phyloP scores from a whole-genome alignment of 2,329 filamentous ascomycete species.

The Phialophora expanda region DNA sequence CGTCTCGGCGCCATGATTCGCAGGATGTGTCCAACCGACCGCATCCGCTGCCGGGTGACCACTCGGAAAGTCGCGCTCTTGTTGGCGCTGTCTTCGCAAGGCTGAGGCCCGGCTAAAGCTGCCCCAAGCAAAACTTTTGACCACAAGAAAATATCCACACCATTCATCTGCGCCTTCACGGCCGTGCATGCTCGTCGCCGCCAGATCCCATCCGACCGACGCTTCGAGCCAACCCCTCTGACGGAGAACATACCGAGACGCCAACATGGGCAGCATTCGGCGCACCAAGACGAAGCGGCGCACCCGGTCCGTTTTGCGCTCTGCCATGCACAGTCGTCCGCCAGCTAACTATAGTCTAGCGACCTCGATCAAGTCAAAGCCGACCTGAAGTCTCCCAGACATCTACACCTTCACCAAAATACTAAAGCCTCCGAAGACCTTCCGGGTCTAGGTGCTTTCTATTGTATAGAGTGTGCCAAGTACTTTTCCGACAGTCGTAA shows the following conservation, averaged over 20 bases:
- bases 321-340: constrained; percentile 11
- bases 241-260: constrained; percentile 5
- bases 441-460: constrained; percentile 81
- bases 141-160: not conserved
- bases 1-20: constrained; percentile 6
- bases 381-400: constrained; percentile 77
- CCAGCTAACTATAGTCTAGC: constrained; percentile 54
- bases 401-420: constrained; percentile 78
- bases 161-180: constrained; percentile 1
- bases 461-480: constrained; percentile 92
- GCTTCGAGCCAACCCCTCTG: not conserved
- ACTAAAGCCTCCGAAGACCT: constrained; percentile 84
- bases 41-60: constrained; percentile 2
- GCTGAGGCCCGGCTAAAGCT: constrained; percentile 9
- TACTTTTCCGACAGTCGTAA: constrained; percentile 90
- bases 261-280: constrained; percentile 69
- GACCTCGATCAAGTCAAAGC: constrained; percentile 91
- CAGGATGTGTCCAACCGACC: constrained; percentile 5
- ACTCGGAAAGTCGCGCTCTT: constrained; percentile 18
- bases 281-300: constrained; percentile 75
- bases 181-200: constrained; percentile 10
- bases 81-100: constrained; percentile 10
- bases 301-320: constrained; percentile 60
- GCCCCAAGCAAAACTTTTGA: not conserved
- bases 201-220: constrained; percentile 7